phyloP scores from a whole-genome alignment of 441 rosid species.

The Populus tomentosa region DNA sequence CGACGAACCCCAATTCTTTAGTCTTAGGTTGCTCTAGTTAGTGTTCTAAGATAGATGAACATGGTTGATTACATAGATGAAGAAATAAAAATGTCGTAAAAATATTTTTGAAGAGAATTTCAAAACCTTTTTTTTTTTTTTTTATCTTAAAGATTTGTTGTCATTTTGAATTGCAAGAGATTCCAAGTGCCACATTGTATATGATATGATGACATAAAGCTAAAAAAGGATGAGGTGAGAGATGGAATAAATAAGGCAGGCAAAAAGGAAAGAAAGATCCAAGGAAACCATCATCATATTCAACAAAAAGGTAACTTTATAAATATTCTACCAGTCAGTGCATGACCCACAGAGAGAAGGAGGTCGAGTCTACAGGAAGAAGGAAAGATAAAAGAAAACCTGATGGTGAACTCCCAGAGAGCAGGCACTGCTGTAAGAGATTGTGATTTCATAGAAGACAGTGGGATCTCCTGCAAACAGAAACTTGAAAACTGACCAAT shows the following conservation, averaged over 20 bases:
- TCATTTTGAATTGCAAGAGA: background rate
- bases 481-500: background rate
- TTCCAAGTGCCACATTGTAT: too few relatives aligned
- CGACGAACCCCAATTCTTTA: too few relatives aligned
- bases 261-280: background rate
- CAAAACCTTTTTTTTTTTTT: background rate
- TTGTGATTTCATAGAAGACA: background rate
- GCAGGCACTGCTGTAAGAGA: background rate
- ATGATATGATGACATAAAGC: background rate
- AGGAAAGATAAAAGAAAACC: background rate
- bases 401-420: background rate
- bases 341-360: background rate
- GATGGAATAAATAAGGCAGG: too few relatives aligned
- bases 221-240: background rate
- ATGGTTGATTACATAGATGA: too few relatives aligned
- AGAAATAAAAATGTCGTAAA: too few relatives aligned
- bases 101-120: background rate
- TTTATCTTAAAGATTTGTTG: background rate
- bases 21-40: too few relatives aligned
- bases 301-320: background rate
- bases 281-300: background rate
- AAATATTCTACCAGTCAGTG: background rate
- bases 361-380: background rate
- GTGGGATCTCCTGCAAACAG: background rate
- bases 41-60: too few relatives aligned